Percentiles rank a stretch among this genome's conserved stretches.
Conservation (phyloP, 75 land plant species). For the Pseudotsuga menziesii region DNA sequence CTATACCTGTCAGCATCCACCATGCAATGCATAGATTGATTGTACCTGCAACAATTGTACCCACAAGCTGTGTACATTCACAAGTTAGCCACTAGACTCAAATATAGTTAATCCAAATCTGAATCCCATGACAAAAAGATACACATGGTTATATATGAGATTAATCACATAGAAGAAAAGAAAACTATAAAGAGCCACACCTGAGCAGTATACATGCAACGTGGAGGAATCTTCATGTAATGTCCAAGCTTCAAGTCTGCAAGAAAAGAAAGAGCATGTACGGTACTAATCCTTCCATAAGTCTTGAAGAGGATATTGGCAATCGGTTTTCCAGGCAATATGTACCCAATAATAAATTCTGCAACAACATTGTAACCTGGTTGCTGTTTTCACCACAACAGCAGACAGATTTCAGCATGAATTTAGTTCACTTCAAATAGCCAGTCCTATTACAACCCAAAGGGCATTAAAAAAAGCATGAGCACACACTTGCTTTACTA, state of each 20-base stretch:
- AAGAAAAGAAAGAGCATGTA: conserved; percentile 35
- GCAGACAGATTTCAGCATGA: neutral
- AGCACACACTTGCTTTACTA: too few species aligned
- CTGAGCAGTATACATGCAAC: conserved; percentile 44
- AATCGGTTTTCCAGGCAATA: conserved; percentile 36
- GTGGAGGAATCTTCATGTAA: conserved; percentile 44
- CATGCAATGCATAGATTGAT: conserved; percentile 29
- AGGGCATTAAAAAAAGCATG: neutral
- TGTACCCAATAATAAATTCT: conserved; percentile 40
- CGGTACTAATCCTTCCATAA: conserved; percentile 34
- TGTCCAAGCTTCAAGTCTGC: conserved; percentile 40
- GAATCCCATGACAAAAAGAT: neutral
- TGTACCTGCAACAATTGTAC: conserved; percentile 38
- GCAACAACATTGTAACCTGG: conserved; percentile 37
- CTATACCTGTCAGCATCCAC: conserved; percentile 25
- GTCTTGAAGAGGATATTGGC: conserved; percentile 47
- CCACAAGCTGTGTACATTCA: conserved; percentile 20
- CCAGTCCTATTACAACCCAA: neutral
- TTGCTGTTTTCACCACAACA: conserved; percentile 13
- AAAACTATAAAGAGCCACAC: conserved; percentile 6
- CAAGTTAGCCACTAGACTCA: neutral
- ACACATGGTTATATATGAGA: neutral
- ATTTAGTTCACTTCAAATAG: neutral
- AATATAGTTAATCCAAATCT: too few species aligned
- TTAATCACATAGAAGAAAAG: neutral